Base-by-base conservation (phyloP, 805 yeast species). In the Blastobotrys americana region DNA sequence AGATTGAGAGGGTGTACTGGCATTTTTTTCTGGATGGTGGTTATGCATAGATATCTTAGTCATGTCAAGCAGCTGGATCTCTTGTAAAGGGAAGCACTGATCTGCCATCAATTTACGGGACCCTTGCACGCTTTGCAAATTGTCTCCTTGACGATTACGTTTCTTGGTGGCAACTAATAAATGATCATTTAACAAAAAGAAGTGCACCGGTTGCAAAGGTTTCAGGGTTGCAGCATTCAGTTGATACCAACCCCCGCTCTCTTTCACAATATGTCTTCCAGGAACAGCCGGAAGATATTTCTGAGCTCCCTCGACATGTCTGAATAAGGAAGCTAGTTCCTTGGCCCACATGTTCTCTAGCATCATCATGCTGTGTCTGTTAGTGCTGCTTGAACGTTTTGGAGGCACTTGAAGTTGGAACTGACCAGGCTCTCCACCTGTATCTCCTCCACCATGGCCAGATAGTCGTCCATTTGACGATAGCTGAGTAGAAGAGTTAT, bases 291-390 rank as follows among this genome's bases (percentile, higher is more conserved):
- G 83, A 33, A 88, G 70, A 48, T 74, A 77, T 56, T 84, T 84
- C 54, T 84, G 89, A 1, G 95, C 88, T n/a, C 96, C 94, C 51
- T 89, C 96, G 13, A 89, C 95, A 50, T 83, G 86, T 53, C 78
- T 78, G 61, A 82, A 87, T 42, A 88, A 65, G 5, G 77, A 72
- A 44, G 74, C 76, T 57, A 88, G 67, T 56, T 84, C 87, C 36
- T 71, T 70, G 13, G 80, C 83, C 96, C 96, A 87, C 69, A 84
- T 76, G 55, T 80, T 80, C 59, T 85, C 90, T 42, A 88, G 66
- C 43, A 84, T 76, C 43, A 82, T 55, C 42, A 87, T 77, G 44
- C 88, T 79, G 48, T 81, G 77, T 36, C 95, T 69, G 58, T 83
- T 87, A 42, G 69, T 66, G 43, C 49, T 57, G 23, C 41, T 49